Evolutionary conservation across 257 asterid genomes (phyloP).

Genomic region (Petunia secreta): DNA sequence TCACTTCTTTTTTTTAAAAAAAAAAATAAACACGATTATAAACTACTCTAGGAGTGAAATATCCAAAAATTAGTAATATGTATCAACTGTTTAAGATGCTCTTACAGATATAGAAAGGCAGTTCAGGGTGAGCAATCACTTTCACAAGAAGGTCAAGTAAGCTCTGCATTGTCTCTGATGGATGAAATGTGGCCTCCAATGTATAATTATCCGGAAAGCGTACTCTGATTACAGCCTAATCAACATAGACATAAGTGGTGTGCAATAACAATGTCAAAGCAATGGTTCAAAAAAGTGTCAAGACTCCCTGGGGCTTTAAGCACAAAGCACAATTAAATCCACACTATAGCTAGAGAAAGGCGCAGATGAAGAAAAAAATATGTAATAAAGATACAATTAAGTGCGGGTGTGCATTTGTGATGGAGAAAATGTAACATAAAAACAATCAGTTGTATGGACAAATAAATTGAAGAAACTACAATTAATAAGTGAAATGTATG

Average conservation of each 20-base stretch:
- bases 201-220: slow-evolving; percentile 94
- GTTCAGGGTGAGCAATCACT: slow-evolving; percentile 69
- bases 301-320: slow-evolving; percentile 3
- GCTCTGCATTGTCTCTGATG: slow-evolving; percentile 84
- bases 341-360: neutral
- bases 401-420: neutral
- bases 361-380: neutral
- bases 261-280: slow-evolving; percentile 1
- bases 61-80: neutral
- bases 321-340: neutral
- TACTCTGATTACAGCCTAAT: slow-evolving; percentile 82
- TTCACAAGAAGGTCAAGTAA: slow-evolving; percentile 70
- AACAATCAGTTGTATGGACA: neutral
- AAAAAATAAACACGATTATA: neutral
- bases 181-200: slow-evolving; percentile 80
- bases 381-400: neutral
- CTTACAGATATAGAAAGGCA: slow-evolving; percentile 85
- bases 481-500: slow-evolving; percentile 2
- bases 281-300: neutral
- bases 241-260: slow-evolving; percentile 5
- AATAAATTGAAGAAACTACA: neutral
- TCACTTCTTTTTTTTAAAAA: too few species aligned
- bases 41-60: neutral
- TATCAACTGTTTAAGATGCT: slow-evolving; percentile 18
- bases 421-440: neutral